Base-by-base conservation (phyloP, 23 red algal species). In the Cyanidium caldarium region DNA sequence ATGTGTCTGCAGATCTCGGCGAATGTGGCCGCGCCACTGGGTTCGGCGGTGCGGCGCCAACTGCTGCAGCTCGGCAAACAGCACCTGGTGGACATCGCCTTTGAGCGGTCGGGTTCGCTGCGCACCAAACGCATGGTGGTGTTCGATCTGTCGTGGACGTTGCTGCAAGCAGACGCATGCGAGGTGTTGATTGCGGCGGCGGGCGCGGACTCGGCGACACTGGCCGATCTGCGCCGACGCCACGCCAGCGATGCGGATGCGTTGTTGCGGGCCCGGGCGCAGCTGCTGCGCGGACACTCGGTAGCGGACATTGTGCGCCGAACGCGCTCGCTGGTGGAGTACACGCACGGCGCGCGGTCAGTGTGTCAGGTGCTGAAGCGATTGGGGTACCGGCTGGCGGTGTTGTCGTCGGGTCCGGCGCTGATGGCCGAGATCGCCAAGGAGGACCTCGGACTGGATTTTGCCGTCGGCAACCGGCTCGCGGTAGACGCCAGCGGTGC, bases 101-200 rank as follows among this genome's bases (percentile, higher is more conserved):
- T 98, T 37, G 83, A 98, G 40, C 70, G 74, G 37, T 69, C 72
- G 26, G 73, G 81, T 39, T 67, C 87, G 0, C 43, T 79, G 23
- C 77, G 79, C 20, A 79, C 92, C 37, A 98, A 98, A 73, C 57
- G 92, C 17, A 68, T 98, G 67, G 92, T 98, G 25, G 92, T 88
- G 1, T 98, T 98, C 46, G 92, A 98, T 65, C 82, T 98, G 19
- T 85, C 78, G 65, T 98, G 85, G 84, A 98, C 92, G 40, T 65
- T 98, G 5, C 70, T 98, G 33, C 76, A 82, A 39, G 81, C 77
- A 33, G 92, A 98, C 46, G 75, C 83, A 17, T 80, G 85, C 25
- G 78, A 98, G 19, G 56, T 86, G 13, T 42, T 98, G 26, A 65
- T 84, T 29, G 45, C 66, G 23, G 83, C 90, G 16, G 82, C 83